These are phyloP conservation scores for Bimuria novae-zelandiae DNA, from an alignment of 2,329 filamentous ascomycete genomes.

Conservation along the genomic window DNA sequence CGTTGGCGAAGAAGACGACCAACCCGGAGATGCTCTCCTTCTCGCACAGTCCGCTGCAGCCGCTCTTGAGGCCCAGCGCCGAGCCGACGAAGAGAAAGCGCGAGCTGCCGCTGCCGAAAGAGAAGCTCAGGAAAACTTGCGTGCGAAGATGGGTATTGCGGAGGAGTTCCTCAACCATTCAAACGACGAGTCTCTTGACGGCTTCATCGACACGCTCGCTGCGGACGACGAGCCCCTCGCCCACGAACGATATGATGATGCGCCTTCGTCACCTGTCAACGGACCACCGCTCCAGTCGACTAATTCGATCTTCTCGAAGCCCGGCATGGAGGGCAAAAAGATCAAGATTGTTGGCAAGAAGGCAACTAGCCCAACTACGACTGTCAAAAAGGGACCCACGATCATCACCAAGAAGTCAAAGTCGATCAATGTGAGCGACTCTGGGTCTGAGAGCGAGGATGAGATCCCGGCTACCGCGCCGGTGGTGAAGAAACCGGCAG, in stretches of 20 bases:
- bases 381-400: slow-evolving; percentile 19
- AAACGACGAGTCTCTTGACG: slow-evolving; percentile 30
- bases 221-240: slow-evolving; percentile 23
- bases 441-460: slow-evolving; percentile 35
- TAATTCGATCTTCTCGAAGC: slow-evolving; percentile 35
- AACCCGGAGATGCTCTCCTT: slow-evolving; percentile 23
- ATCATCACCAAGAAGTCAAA: slow-evolving; percentile 23
- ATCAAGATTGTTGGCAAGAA: slow-evolving; percentile 41
- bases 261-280: slow-evolving; percentile 8
- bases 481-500: slow-evolving; percentile 21
- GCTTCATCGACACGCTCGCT: slow-evolving; percentile 33
- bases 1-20: slow-evolving; percentile 39
- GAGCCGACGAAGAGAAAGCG: slow-evolving; percentile 26
- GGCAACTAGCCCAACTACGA: slow-evolving; percentile 17
- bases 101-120: slow-evolving; percentile 27
- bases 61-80: slow-evolving; percentile 29
- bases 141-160: slow-evolving; percentile 40
- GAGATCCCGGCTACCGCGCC: slow-evolving; percentile 39
- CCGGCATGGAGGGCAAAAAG: slow-evolving; percentile 40
- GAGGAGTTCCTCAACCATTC: slow-evolving; percentile 36
- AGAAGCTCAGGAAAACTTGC: slow-evolving; percentile 42
- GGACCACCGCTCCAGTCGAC: slow-evolving; percentile 22
- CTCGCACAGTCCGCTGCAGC: slow-evolving; percentile 34
- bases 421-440: slow-evolving; percentile 28
- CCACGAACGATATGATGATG: slow-evolving; percentile 12